phyloP scores from a whole-genome alignment of 148 eudicot genomes.

The Rhododendron vialii region DNA sequence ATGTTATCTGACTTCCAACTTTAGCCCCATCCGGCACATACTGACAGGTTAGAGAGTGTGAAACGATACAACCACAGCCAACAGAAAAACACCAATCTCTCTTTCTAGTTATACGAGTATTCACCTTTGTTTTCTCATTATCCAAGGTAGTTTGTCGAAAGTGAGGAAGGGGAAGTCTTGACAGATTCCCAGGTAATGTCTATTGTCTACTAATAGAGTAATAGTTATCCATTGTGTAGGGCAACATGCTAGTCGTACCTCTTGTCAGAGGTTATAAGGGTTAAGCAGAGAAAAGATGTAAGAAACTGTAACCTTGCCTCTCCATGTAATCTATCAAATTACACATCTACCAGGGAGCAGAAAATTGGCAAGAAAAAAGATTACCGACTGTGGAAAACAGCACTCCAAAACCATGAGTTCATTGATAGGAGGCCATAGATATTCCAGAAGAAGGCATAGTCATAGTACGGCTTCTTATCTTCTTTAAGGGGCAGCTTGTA shows the following conservation, averaged over 20 bases:
- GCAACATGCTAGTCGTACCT: not conserved
- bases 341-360: not conserved
- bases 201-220: not conserved
- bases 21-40: not conserved
- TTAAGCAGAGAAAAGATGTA: not conserved
- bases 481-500: constrained; percentile 62
- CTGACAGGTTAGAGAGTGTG: not conserved
- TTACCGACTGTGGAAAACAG: constrained; percentile 82
- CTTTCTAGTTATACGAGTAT: not conserved
- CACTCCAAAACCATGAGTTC: constrained; percentile 91
- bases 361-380: constrained; percentile 12
- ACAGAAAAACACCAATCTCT: not conserved
- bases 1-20: not conserved
- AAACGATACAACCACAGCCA: not conserved
- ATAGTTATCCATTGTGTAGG: not conserved
- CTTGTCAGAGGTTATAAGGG: not conserved
- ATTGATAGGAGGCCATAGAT: constrained; percentile 62
- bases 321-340: not conserved
- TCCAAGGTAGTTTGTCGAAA: not conserved
- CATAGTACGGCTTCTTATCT: constrained; percentile 49
- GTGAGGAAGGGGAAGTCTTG: not conserved
- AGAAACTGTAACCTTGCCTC: not conserved
- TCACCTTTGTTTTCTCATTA: not conserved
- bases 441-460: constrained; percentile 62
- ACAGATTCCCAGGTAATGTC: not conserved